Conservation (phyloP, 164 flowering plant species). For the Magnolia changhungtana region DNA sequence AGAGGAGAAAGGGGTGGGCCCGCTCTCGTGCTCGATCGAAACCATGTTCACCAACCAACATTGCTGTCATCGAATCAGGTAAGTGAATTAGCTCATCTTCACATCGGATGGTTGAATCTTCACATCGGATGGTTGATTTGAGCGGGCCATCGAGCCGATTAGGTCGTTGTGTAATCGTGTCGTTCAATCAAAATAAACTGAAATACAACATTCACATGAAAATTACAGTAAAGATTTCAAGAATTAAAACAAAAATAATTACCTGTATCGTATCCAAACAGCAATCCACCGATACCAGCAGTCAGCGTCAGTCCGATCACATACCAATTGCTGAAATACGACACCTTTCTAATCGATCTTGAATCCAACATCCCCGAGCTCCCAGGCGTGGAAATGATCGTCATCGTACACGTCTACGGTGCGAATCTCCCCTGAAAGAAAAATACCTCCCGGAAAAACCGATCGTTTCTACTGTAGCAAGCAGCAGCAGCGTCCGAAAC, state of each 20-base stretch:
- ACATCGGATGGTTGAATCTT: no score
- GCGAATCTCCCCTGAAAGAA: not conserved
- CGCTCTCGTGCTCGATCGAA: no score
- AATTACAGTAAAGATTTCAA: not conserved
- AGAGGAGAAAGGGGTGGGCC: no score
- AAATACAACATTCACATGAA: no score
- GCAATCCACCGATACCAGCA: constrained; percentile 91
- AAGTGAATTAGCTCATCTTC: no score
- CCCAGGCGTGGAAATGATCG: constrained; percentile 56
- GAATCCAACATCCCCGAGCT: constrained; percentile 70
- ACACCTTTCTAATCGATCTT: constrained; percentile 36
- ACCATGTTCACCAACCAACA: no score
- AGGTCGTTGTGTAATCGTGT: not conserved
- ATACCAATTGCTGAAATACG: constrained; percentile 71
- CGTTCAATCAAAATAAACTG: not conserved
- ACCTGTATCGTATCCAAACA: constrained; percentile 98
- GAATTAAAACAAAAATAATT: not conserved
- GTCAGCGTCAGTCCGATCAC: constrained; percentile 67
- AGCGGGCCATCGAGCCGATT: no score
- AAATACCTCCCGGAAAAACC: not conserved
- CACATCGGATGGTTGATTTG: no score
- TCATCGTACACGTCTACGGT: constrained; percentile 31
- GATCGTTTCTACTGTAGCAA: not conserved
- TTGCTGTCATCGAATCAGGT: no score
- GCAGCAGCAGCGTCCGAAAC: not conserved